Evolutionary conservation across 2,329 filamentous ascomycete species (phyloP).

Genomic region (Ophiostoma ips): DNA sequence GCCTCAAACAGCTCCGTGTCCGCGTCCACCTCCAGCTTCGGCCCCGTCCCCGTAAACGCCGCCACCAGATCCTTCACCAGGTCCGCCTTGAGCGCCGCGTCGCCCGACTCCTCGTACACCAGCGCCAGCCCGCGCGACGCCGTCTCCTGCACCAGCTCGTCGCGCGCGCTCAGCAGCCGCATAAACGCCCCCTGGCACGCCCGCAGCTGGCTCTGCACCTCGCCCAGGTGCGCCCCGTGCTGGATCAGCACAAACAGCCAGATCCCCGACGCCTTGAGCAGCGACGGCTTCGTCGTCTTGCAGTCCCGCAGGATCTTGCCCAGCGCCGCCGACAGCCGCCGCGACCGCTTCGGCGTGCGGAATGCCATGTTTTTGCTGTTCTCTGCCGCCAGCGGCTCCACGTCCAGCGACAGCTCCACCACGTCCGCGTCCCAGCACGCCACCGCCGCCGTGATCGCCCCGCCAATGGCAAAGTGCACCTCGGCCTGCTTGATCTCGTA

Average conservation of each 20-base stretch:
- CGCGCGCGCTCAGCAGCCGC: slow-evolving; percentile 69
- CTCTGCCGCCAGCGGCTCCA: slow-evolving; percentile 41
- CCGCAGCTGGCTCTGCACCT: slow-evolving; percentile 60
- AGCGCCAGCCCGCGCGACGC: slow-evolving; percentile 82
- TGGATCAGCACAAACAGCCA: slow-evolving; percentile 90
- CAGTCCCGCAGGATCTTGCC: slow-evolving; percentile 65
- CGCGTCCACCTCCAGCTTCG: slow-evolving; percentile 67
- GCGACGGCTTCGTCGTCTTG: slow-evolving; percentile 71
- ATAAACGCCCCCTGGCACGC: slow-evolving; percentile 81
- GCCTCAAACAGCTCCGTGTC: slow-evolving; percentile 92
- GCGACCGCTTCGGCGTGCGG: slow-evolving; percentile 24
- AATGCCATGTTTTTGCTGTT: slow-evolving; percentile 13
- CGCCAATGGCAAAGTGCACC: slow-evolving; percentile 79
- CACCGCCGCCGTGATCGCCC: slow-evolving; percentile 67
- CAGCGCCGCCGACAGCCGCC: slow-evolving; percentile 39
- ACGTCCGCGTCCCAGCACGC: slow-evolving; percentile 74
- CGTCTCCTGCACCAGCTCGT: slow-evolving; percentile 91
- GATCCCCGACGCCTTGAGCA: slow-evolving; percentile 85
- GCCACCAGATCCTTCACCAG: slow-evolving; percentile 78
- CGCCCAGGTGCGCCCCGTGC: slow-evolving; percentile 66
- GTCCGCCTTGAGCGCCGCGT: slow-evolving; percentile 63
- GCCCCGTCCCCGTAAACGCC: slow-evolving; percentile 68
- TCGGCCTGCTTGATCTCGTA: slow-evolving; percentile 79
- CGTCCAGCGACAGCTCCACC: slow-evolving; percentile 60
- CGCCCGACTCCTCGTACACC: slow-evolving; percentile 89